phyloP scores from a whole-genome alignment of 176 grass and related monocot genomes.

The Microstegium vimineum region DNA sequence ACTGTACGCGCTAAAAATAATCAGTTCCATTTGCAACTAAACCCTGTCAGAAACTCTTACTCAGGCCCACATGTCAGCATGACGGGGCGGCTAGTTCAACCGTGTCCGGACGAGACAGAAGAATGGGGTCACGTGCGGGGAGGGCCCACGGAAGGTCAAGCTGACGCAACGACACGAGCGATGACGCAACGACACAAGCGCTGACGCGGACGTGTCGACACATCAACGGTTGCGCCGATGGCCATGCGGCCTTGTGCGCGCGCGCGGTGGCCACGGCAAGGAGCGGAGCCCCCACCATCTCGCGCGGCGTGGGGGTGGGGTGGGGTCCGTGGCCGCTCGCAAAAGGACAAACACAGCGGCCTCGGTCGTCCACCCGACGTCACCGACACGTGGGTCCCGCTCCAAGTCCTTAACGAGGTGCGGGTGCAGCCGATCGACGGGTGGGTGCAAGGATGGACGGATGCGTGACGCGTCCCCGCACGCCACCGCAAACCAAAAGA shows the following conservation, averaged over 20 bases:
- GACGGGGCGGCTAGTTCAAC: background rate
- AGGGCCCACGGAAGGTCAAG: background rate
- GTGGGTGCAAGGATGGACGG: background rate
- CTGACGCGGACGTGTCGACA: background rate
- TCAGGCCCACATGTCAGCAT: background rate
- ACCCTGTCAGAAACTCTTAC: background rate
- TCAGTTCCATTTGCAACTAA: background rate
- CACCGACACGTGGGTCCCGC: background rate
- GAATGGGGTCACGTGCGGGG: too few species aligned
- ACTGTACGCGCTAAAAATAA: background rate
- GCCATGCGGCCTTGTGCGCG: background rate
- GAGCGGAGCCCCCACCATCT: background rate
- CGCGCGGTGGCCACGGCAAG: background rate
- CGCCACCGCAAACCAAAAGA: too few species aligned
- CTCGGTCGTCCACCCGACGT: background rate
- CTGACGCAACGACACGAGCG: slow-evolving; percentile 18
- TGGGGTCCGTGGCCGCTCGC: background rate
- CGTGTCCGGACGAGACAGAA: background rate
- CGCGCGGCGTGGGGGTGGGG: too few species aligned
- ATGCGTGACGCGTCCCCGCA: too few species aligned
- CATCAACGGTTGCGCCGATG: background rate
- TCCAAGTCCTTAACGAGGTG: too few species aligned
- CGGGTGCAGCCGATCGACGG: too few species aligned
- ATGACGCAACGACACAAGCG: too few species aligned
- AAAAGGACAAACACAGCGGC: background rate